phyloP scores from a whole-genome alignment of 306 rosid genomes.

The Crataegus laevigata region DNA sequence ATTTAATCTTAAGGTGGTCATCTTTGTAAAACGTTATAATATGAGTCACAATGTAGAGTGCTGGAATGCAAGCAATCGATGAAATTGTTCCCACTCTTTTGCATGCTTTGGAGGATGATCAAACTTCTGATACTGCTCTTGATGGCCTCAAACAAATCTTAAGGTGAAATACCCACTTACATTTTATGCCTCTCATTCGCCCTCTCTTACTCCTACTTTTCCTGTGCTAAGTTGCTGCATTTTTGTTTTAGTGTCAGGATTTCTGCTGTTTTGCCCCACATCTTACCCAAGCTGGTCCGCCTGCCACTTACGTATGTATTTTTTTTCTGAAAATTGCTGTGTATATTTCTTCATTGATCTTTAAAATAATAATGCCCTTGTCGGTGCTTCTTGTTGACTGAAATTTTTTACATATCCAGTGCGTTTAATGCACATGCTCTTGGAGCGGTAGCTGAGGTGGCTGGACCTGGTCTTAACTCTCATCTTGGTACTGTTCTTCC shows the following conservation, averaged over 20 bases:
- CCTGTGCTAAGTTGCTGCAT: slow-evolving; percentile 13
- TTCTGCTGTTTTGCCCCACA: slow-evolving; percentile 88
- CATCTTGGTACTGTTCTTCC: slow-evolving; percentile 91
- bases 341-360: background rate
- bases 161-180: slow-evolving; percentile 37
- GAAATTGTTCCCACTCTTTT: slow-evolving; percentile 95
- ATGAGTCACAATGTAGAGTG: slow-evolving; percentile 51
- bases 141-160: slow-evolving; percentile 97
- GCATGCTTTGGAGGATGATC: slow-evolving; percentile 86
- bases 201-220: background rate
- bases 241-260: slow-evolving; percentile 66
- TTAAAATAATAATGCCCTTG: background rate
- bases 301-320: slow-evolving; percentile 80
- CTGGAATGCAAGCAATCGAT: slow-evolving; percentile 98
- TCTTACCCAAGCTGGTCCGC: slow-evolving; percentile 86
- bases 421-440: slow-evolving; percentile 96
- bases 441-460: slow-evolving; percentile 97
- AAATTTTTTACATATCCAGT: slow-evolving; percentile 32
- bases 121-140: slow-evolving; percentile 89
- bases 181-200: background rate
- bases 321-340: slow-evolving; percentile 6
- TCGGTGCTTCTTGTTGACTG: background rate
- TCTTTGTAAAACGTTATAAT: background rate
- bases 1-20: background rate
- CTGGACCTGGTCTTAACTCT: slow-evolving; percentile 77